Conservation (phyloP, 805 yeast genomes). For the Ogataea saltuana region DNA sequence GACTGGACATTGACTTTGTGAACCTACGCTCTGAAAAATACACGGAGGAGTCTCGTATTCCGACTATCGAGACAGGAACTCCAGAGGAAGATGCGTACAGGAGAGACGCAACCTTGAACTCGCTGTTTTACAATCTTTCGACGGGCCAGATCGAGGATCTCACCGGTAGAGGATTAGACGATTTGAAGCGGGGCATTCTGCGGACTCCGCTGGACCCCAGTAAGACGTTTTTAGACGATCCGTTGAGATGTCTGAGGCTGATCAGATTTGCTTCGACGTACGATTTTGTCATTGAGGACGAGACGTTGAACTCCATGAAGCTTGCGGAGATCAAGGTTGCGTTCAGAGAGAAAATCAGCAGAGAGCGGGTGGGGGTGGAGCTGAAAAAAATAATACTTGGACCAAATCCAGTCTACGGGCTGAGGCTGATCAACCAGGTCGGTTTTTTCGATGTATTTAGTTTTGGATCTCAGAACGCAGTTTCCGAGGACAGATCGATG, state of each 20-base stretch:
- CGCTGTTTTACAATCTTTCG: constrained; percentile 81
- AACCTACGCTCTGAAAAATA: constrained; percentile 87
- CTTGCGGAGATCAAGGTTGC: constrained; percentile 55
- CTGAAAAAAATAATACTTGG: constrained; percentile 74
- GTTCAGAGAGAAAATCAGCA: constrained; percentile 71
- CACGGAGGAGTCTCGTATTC: constrained; percentile 83
- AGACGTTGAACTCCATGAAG: constrained; percentile 65
- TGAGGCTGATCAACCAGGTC: constrained; percentile 56
- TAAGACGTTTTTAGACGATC: constrained; percentile 91
- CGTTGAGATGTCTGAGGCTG: constrained; percentile 81
- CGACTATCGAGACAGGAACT: constrained; percentile 79
- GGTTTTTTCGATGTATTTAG: constrained; percentile 61
- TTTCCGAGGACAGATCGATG: constrained; percentile 11
- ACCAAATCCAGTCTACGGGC: constrained; percentile 60
- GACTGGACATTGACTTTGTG: constrained; percentile 89
- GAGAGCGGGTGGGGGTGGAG: constrained; percentile 90
- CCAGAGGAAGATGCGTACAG: constrained; percentile 89
- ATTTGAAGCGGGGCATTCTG: constrained; percentile 66
- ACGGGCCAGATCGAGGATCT: constrained; percentile 77
- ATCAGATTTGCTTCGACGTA: constrained; percentile 84
- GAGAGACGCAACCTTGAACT: constrained; percentile 94
- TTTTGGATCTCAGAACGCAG: constrained; percentile 32
- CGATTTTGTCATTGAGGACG: constrained; percentile 61
- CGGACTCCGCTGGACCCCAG: constrained; percentile 87
- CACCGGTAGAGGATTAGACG: constrained; percentile 74